Evolutionary conservation across 2,329 filamentous ascomycete species (phyloP).

Genomic region (Calonectria honghensis): DNA sequence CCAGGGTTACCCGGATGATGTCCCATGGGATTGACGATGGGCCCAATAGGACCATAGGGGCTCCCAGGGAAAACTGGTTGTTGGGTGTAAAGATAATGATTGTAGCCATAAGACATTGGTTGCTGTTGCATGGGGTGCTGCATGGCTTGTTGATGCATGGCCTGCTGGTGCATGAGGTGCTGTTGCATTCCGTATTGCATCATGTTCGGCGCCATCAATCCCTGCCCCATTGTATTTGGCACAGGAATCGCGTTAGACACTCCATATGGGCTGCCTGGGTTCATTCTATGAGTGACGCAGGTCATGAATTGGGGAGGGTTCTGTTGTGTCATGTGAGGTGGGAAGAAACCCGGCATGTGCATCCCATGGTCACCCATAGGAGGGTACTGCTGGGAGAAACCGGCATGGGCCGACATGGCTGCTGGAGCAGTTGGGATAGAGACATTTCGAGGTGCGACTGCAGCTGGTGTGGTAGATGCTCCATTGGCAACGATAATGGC

Average conservation of each 20-base stretch:
- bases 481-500: constrained; percentile 1
- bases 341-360: neutral
- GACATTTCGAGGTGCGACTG: neutral
- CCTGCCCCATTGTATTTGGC: constrained; percentile 7
- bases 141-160: neutral
- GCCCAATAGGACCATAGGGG: constrained; percentile 8
- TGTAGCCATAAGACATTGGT: neutral
- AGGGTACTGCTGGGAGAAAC: neutral
- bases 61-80: neutral
- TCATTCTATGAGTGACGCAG: neutral
- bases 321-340: neutral
- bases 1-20: neutral
- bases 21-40: neutral
- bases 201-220: neutral
- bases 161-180: neutral
- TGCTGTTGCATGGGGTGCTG: neutral
- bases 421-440: neutral
- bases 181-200: constrained; percentile 14
- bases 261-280: constrained; percentile 1
- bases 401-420: neutral
- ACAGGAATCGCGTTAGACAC: neutral
- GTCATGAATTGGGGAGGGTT: neutral
- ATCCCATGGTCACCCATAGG: neutral
- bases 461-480: neutral
- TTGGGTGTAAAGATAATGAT: neutral